Evolutionary conservation across 352 stramenopile genomes (phyloP).

Genomic region (Nothophytophthora sp.): DNA sequence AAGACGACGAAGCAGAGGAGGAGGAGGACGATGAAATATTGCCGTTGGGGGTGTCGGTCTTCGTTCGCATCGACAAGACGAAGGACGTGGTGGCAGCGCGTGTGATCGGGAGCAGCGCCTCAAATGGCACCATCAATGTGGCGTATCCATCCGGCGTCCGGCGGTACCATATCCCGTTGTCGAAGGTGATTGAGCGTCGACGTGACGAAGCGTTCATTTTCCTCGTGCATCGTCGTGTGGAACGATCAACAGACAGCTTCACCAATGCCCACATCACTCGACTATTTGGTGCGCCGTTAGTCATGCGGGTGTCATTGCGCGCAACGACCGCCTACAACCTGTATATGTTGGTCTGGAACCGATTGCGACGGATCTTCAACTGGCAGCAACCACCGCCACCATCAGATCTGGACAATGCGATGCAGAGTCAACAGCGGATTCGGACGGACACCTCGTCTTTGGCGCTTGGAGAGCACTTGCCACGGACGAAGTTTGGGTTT

Average conservation of each 20-base stretch:
- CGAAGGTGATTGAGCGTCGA: conserved; percentile 53
- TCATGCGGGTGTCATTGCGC: conserved; percentile 68
- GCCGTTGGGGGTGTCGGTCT: conserved; percentile 57
- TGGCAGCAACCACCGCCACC: conserved; percentile 57
- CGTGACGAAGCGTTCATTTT: conserved; percentile 69
- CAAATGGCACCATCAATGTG: conserved; percentile 65
- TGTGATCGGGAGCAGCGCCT: conserved; percentile 65
- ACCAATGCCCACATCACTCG: conserved; percentile 78
- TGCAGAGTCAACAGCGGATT: conserved; percentile 6
- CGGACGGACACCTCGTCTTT: conserved; percentile 55
- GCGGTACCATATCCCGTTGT: conserved; percentile 60
- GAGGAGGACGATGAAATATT: conserved; percentile 35
- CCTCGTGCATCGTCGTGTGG: conserved; percentile 84
- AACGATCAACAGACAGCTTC: conserved; percentile 79
- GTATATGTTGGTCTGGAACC: conserved; percentile 79
- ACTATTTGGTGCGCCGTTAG: conserved; percentile 76
- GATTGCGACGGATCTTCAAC: conserved; percentile 84
- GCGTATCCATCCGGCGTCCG: conserved; percentile 59
- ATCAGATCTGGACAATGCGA: conserved; percentile 27
- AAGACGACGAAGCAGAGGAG: conserved; percentile 11
- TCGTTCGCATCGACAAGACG: conserved; percentile 63
- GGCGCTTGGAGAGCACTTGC: conserved; percentile 65
- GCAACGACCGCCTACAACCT: conserved; percentile 71
- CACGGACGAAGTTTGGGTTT: conserved; percentile 79
- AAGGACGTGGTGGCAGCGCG: conserved; percentile 59